Conservation (phyloP, 257 asterid species). For the Solanum neorickii region DNA sequence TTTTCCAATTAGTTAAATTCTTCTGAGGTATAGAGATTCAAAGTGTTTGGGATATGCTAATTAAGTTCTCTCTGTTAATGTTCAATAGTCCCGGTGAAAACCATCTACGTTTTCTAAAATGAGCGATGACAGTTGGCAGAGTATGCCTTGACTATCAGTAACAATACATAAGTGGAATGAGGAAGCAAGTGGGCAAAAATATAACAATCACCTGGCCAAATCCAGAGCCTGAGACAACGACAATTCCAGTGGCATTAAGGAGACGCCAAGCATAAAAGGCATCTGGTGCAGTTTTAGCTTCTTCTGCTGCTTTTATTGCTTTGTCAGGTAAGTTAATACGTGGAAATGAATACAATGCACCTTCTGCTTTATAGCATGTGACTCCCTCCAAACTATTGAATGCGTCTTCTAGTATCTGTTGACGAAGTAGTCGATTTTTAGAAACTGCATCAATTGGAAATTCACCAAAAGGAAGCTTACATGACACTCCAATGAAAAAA, state of each 20-base stretch:
- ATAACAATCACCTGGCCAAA: conserved; percentile 62
- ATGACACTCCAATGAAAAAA: not conserved
- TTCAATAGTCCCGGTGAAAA: not conserved
- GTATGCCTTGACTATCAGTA: not conserved
- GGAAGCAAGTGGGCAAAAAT: not conserved
- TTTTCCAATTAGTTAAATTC: not conserved
- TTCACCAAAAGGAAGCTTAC: not conserved
- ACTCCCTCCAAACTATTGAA: conserved; percentile 76
- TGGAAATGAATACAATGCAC: conserved; percentile 94
- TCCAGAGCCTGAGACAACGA: conserved; percentile 94
- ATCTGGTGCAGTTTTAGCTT: conserved; percentile 61
- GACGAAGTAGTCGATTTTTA: not conserved
- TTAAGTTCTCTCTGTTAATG: not conserved
- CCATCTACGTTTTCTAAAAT: not conserved
- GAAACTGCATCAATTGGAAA: not conserved
- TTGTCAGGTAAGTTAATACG: conserved; percentile 59
- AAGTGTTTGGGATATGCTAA: not conserved
- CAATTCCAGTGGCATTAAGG: conserved; percentile 88
- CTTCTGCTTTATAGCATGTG: conserved; percentile 89
- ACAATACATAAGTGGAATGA: not conserved
- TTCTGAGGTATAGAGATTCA: not conserved
- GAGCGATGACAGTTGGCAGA: not conserved
- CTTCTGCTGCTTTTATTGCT: conserved; percentile 80
- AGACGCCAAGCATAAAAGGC: conserved; percentile 62
- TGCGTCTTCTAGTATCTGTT: conserved; percentile 82